These are phyloP conservation scores for Fusarium sp. DNA, from an alignment of 2,329 filamentous ascomycete genomes.

Conservation along the genomic window DNA sequence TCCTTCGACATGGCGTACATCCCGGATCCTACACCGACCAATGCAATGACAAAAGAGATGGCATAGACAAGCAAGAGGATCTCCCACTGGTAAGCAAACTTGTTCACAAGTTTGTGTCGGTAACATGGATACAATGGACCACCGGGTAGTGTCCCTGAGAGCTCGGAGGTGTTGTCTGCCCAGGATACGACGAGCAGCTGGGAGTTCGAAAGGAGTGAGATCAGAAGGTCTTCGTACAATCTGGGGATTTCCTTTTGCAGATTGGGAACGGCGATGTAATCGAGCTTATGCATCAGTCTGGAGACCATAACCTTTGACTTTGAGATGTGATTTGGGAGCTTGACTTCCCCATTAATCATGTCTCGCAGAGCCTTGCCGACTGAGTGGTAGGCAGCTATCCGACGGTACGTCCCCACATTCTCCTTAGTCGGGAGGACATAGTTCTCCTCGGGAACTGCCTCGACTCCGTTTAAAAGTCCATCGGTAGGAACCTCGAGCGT, in stretches of 20 bases:
- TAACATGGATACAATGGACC: slow-evolving; percentile 21
- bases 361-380: slow-evolving; percentile 23
- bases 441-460: slow-evolving; percentile 25
- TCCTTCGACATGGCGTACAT: slow-evolving; percentile 30
- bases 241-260: slow-evolving; percentile 13
- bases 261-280: slow-evolving; percentile 17
- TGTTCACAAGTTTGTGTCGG: slow-evolving; percentile 16
- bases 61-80: slow-evolving; percentile 22
- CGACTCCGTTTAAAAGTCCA: slow-evolving; percentile 23
- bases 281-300: slow-evolving; percentile 26
- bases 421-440: slow-evolving; percentile 18
- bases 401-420: slow-evolving; percentile 11
- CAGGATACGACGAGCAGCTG: slow-evolving; percentile 35
- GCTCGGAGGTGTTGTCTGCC: slow-evolving; percentile 23
- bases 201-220: slow-evolving; percentile 34
- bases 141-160: slow-evolving; percentile 14
- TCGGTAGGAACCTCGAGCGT: slow-evolving; percentile 2
- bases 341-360: slow-evolving; percentile 21
- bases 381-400: slow-evolving; percentile 30
- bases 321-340: slow-evolving; percentile 11
- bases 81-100: slow-evolving; percentile 29
- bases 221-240: slow-evolving; percentile 32
- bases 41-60: slow-evolving; percentile 18
- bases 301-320: neutral
- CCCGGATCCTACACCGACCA: slow-evolving; percentile 17